Evolutionary conservation across 441 rosid genomes (phyloP), one percentile per base, ranked within the genome.

Genomic region (Adansonia gregorii): DNA sequence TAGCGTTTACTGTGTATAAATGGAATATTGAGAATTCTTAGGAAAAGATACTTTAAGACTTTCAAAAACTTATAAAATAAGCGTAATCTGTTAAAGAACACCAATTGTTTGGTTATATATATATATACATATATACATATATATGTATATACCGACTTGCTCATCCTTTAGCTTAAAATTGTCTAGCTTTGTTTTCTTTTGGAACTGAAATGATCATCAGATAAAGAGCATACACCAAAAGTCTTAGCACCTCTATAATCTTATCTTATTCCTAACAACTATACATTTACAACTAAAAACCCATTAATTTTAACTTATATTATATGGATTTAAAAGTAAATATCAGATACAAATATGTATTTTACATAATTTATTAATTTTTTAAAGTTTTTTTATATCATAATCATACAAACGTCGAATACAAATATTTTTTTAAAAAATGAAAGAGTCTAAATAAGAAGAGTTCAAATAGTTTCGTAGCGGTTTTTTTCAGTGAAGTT

Each of bases 21-120:
- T 7, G 74, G 60, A 70, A 70, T 51, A 51, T 51, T 70, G 74
- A 27, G 22, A 46, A 9, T 45, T 19, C 17, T 46, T 67, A 20
- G 8, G 27, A 56, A 56, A 56, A 39, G 35, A 39, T 39, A 39
- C 2, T 45, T 20, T 59, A 22, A 20, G 27, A 3, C 0, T 7
- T 22, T 22, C n/a, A 24, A 60, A 11, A 43, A 14, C n/a, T 31
- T 63, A 58, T 12, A 24, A 31, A 60, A 63, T 27, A 31, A 63
- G 9, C 2, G n/a, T 3, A 3, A 27, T 63, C 5, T 5, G 17
- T 27, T 7, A 27, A 61, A 4, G 43, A 51, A 51, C 4, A 12
- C 55, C 55, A 51, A 51, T 14, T 51, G 55, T 12, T 51, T 51
- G 55, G 3, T 51, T 51, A 12, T 51, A 1, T 51, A 14, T 12